Evolutionary conservation across 2,329 filamentous ascomycete genomes (phyloP), one percentile per base, ranked within the genome.

Genomic region (Fusarium brachygibbosum): DNA sequence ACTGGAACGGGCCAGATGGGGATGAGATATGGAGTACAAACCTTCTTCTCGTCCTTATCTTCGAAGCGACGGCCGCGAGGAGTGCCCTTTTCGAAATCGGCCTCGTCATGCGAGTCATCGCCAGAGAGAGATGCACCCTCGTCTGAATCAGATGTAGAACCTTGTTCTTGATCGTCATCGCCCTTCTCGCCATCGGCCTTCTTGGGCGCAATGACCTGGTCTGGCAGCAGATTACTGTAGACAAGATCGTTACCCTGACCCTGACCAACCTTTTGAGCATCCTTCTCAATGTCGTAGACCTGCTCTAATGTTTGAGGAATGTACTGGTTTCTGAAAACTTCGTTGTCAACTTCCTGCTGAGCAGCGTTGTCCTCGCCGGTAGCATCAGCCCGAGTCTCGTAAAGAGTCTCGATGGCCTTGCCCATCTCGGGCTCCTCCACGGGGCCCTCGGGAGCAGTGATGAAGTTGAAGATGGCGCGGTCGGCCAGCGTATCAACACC

Each of bases 241-340:
- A 97, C 88, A 0, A 98, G 84, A n/a, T 91, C 89, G 14, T 88
- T 87, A 21, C 90, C 92, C 68, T 91, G 86, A 7, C 93, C 94
- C 42, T 89, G 85, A 10, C 88, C 88, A 23, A 97, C 87, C 77
- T 90, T 90, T 73, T 93, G 90, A 3, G 90, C 93, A 72, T 98
- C 96, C 72, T 94, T 91, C 80, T 98, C 96, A 51, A 97, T 90
- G 77, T 99, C 94, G 79, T 98, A 98, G 6, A 99, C 95, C 76
- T 99, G 93, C 72, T 98, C 93, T 42, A 99, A 85, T 0, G 93
- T 98, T 79, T 97, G 94, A 1, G 96, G 96, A 53, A 99, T 98
- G 79, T 97, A 99, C 79, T 98, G 93, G 75, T 97, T 92, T 74
- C 95, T 88, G 83, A 98, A 99, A 8, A 98, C 96, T 70, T 96